Base-by-base conservation (phyloP, 192 early-diverging fungal species). In the Coemansia sp. region DNA sequence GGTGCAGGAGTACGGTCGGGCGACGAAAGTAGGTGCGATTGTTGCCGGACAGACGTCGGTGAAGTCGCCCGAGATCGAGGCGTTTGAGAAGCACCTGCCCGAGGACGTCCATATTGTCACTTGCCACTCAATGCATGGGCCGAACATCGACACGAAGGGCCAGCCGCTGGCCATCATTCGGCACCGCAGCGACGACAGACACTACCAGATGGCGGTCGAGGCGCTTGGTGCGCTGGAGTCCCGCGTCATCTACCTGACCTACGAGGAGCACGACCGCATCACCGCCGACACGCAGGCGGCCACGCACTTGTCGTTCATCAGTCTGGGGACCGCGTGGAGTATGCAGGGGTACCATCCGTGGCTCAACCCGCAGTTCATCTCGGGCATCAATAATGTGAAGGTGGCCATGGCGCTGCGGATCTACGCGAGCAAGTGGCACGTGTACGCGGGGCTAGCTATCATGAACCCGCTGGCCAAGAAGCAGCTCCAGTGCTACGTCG, bases 281-380 rank as follows among this genome's bases (percentile, higher is more conserved):
- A 99, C 96, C 8, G 97, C 97, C 1, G 96, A 99, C 70, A 99
- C 97, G 9, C 97, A 99, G 74, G 97, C 96, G 5, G 94, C 93
- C 37, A 99, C 97, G 9, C 97, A 99, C 72, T 79, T 96, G 65
- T 94, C 96, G 32, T 99, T 97, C 70, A 77, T 98, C 48, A 92
- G 92, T 54, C 91, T 98, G 91, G 96, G 95, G 19, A 94, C 90
- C 7, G 95, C 96, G 12, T 98, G 96, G 96, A 95, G 88, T 69
- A 77, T 85, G 39, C 88, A 93, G 56, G 74, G 81, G 5, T 87
- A 86, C 63, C 95, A 94, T 72, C 95, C 94, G 86, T 98, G 96
- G 96, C 86, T 92, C 51, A 88, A 91, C 67, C 87, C 90, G 48
- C 88, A 87, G 57, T 96, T 94, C 64, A 86, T 93, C 16, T 95